Evolutionary conservation across 176 grass and related monocot species (phyloP), one percentile per base, ranked within the genome.

Genomic region (Alopecurus myosuroides): DNA sequence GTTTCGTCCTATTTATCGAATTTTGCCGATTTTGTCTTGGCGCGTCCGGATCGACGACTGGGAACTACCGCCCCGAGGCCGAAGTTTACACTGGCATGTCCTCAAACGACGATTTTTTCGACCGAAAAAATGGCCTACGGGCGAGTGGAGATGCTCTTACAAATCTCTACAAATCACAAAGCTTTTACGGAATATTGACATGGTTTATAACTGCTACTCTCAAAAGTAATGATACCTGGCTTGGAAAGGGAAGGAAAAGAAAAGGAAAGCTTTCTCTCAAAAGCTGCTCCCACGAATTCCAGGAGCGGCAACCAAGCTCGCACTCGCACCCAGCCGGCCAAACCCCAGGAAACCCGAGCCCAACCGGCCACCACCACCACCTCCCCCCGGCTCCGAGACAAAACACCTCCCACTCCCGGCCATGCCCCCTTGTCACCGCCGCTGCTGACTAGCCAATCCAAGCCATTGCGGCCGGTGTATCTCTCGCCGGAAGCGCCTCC

Each of bases 271-370:
- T 33, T 31, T 39, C 4, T 19, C 84, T 86, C 84, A 82, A 90
- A 90, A 86, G 84, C 70, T 60, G 89, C 74, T 86, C 84, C 89
- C 80, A 90, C 76, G 85, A 84, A 90, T 87, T 90, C 46, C 80
- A 42, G 89, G 80, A 84, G 58, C 89, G 67, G 85, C 85, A 90
- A 87, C 58, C 39, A 61, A 39, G 41, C 10, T 9, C 46, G 31
- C 26, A 60, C 73, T 11, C 36, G 9, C 22, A 42, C 41, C 28
- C 33, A 53, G 2, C 4, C 55, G 46, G 26, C 61, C 58, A 69
- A 77, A 82, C 78, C 82, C 82, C 55, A 26, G 81, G 60, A 85
- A 86, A 86, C 77, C 63, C 61, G 61, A 64, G 29, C 61, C 88
- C 77, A 81, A 17, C 62, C 88, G 70, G 26, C 36, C 34, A 39